These are phyloP conservation scores for Thielaviopsis populi DNA, from an alignment of 2,329 filamentous ascomycete species.

Conservation along the genomic window DNA sequence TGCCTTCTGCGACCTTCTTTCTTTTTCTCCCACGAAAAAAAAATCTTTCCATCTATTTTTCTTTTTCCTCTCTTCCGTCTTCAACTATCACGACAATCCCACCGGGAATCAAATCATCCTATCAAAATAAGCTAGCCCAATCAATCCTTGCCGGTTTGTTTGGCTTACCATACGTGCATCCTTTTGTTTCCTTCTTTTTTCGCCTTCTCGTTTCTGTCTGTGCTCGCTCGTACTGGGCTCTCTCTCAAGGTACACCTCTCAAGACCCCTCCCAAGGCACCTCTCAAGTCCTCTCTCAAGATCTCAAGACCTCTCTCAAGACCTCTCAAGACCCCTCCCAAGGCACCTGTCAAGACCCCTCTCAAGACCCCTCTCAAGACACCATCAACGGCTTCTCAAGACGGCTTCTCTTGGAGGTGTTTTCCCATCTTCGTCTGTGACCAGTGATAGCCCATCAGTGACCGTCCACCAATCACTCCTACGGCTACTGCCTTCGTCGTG, in stretches of 20 bases:
- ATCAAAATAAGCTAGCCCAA: background rate
- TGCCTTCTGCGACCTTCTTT: background rate
- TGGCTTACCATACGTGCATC: background rate
- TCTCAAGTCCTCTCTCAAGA: background rate
- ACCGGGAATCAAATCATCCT: background rate
- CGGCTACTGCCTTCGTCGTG: no score
- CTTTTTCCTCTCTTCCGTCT: background rate
- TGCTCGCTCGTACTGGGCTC: background rate
- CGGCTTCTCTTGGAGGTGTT: background rate
- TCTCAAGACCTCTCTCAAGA: background rate
- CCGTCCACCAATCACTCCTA: no score
- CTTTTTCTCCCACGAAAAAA: background rate
- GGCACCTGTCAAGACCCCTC: no score
- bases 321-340: background rate
- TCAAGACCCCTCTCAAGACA: background rate
- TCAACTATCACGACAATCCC: background rate
- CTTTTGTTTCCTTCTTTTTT: background rate
- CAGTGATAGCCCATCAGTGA: no score
- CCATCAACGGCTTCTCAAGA: background rate
- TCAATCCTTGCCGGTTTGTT: background rate
- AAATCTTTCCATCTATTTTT: background rate
- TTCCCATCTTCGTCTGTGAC: background rate
- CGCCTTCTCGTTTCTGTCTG: background rate
- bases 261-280: background rate
- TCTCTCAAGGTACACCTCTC: background rate